Conservation (phyloP, 129 eudicot genomes). For the Chrysanthemum lavandulifolium region DNA sequence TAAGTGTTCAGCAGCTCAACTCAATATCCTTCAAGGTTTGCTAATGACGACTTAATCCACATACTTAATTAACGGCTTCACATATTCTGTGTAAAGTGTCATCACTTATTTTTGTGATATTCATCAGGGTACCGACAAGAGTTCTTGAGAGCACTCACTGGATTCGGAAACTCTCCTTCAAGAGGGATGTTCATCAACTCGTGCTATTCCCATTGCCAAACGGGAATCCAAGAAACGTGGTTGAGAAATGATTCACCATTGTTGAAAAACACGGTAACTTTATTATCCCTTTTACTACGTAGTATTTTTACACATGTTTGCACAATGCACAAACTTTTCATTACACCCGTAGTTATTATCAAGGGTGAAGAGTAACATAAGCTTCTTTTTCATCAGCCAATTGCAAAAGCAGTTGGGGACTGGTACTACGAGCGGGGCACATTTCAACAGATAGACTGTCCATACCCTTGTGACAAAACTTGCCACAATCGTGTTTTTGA, state of each 20-base stretch:
- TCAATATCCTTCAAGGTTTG: slow-evolving; percentile 38
- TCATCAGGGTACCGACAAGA: slow-evolving; percentile 57
- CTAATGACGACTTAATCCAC: not conserved
- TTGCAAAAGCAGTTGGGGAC: slow-evolving; percentile 47
- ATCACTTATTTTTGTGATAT: not conserved
- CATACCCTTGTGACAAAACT: slow-evolving; percentile 38
- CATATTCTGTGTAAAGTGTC: not conserved
- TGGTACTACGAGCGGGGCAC: slow-evolving; percentile 36
- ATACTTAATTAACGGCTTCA: not conserved
- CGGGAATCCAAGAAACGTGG: slow-evolving; percentile 93
- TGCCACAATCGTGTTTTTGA: slow-evolving; percentile 41
- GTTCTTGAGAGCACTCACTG: slow-evolving; percentile 56
- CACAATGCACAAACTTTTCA: not conserved
- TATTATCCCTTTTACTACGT: not conserved
- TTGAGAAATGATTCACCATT: slow-evolving; percentile 66
- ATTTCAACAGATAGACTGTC: slow-evolving; percentile 34
- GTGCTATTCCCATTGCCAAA: slow-evolving; percentile 94
- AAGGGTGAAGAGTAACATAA: not conserved
- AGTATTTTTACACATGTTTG: not conserved
- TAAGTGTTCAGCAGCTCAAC: slow-evolving; percentile 42
- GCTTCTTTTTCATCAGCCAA: slow-evolving; percentile 19
- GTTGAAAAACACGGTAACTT: slow-evolving; percentile 53
- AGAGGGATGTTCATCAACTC: slow-evolving; percentile 84
- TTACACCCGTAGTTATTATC: not conserved
- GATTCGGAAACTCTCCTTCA: slow-evolving; percentile 51